Evolutionary conservation across 1,139 yeast species (phyloP), one percentile per base, ranked within the genome.

Genomic region (Zygoascus sp.): DNA sequence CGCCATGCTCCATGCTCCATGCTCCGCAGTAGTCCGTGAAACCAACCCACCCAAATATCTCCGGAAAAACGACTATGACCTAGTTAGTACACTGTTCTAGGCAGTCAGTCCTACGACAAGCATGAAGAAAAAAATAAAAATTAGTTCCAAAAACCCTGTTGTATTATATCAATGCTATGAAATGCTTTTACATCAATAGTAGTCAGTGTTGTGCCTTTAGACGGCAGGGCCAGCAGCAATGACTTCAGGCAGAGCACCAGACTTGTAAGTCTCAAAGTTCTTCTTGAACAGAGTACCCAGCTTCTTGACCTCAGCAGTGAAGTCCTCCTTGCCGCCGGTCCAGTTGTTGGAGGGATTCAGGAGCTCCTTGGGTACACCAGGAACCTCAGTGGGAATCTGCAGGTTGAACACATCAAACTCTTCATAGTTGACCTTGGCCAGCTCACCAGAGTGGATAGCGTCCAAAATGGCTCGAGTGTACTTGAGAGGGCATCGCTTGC

Each of bases 391-490:
- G 69, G 98, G 98, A 58, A 92, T 81, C 63, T 79, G 79, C 72
- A 92, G 79, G 72, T 88, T 88, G 75, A 92, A 92, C 48, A 83
- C 80, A 58, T 90, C 95, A 74, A 86, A 83, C 46, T 74, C 74
- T 73, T 90, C 97, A 69, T 75, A 90, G 64, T 84, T 86, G 55
- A 75, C 92, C 62, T 86, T 73, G 57, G 79, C 80, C 62, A 92
- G 79, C 62, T 84, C 83, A 56, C 97, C 98, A 56, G 89, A 80
- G 74, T 92, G 97, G 63, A 92, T 90, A 46, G 97, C 82, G 68
- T 92, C 96, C 66, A 92, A 77, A 56, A 92, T 90, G 53, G 96
- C 96, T 75, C 98, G 85, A 54, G 98, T 92, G 81, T 89, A 90
- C 72, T 92, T 92, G 71, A 92, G 81, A 50, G 97, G 94, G 74